phyloP scores from a whole-genome alignment of 179 eudicot species.

The Sideroxylon spinosum region DNA sequence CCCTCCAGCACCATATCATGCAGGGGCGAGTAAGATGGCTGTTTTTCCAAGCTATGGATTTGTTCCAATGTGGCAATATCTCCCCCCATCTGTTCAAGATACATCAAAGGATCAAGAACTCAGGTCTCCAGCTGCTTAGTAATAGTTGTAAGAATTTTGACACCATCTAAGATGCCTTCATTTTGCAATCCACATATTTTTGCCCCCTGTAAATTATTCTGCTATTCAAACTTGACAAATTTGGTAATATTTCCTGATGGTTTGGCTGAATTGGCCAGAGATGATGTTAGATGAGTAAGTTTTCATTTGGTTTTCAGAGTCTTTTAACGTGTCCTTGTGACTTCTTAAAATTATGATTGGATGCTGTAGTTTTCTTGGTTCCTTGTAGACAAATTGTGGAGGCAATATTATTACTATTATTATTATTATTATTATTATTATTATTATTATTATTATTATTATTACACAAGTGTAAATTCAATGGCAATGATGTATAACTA shows the following conservation, averaged over 20 bases:
- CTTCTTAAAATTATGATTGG: too few species aligned
- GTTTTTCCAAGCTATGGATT: slow-evolving; percentile 62
- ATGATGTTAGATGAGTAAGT: not conserved
- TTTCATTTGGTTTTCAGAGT: not conserved
- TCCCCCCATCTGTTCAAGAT: slow-evolving; percentile 62
- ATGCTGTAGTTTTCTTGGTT: too few species aligned
- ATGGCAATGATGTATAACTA: too few species aligned
- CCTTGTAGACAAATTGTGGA: too few species aligned
- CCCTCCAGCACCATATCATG: slow-evolving; percentile 43
- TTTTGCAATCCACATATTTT: not conserved
- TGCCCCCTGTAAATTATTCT: slow-evolving; percentile 5
- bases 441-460: too few species aligned
- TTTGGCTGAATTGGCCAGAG: not conserved
- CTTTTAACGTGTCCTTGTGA: not conserved
- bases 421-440: too few species aligned
- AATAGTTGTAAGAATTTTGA: slow-evolving; percentile 8
- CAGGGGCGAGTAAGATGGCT: slow-evolving; percentile 63
- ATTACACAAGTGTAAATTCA: too few species aligned
- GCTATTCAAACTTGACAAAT: not conserved
- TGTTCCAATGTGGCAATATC: slow-evolving; percentile 86
- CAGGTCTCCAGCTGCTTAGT: slow-evolving; percentile 90
- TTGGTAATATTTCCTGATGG: not conserved
- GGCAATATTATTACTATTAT: too few species aligned
- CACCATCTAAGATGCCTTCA: not conserved
- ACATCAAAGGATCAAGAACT: slow-evolving; percentile 73